Evolutionary conservation across 176 grass and related monocot genomes (phyloP), one percentile per base, ranked within the genome.

Genomic region (Poa annua): DNA sequence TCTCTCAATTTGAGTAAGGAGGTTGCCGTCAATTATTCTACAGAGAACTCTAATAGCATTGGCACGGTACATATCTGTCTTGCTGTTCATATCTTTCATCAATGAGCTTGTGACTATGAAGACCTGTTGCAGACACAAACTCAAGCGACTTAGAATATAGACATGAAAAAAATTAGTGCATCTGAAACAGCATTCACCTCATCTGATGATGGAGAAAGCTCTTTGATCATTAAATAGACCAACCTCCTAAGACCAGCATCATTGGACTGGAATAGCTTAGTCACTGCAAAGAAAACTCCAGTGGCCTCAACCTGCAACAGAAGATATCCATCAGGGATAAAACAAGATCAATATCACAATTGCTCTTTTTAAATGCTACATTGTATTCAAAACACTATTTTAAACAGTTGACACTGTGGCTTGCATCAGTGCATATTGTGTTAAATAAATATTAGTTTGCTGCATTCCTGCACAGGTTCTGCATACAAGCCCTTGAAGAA

Each of bases 81-180:
- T 98, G 81, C 96, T 98, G 77, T 98, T 98, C 91, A 95, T 98
- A 83, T 98, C 96, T 77, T 98, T 98, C 96, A 98, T 98, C 88
- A 98, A 84, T 44, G 96, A 98, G 76, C 96, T 98, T 71, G 96
- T 98, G 52, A 98, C 96, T 79, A 98, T 98, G 77, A 98, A 92
- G 68, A 98, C 96, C 96, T 98, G 77, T 75, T 72, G 53, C 12
- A 71, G 29, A 52, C 35, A 80, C 13, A 77, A 81, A 66, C 7
- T 72, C 76, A 45, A 66, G n/a, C 22, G 79, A 66, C 29, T 90
- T 60, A 57, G 82, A 72, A 75, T 29, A 61, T 55, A 88, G n/a
- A 19, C 29, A 59, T 66, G 48, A 36, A 67, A 42, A 26, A 66
- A 53, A 52, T 66, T 22, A 33, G 32, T 78, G 25, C 66, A 74